Conservation (phyloP, 2,329 filamentous ascomycete species). For the Venturia nashicola region DNA sequence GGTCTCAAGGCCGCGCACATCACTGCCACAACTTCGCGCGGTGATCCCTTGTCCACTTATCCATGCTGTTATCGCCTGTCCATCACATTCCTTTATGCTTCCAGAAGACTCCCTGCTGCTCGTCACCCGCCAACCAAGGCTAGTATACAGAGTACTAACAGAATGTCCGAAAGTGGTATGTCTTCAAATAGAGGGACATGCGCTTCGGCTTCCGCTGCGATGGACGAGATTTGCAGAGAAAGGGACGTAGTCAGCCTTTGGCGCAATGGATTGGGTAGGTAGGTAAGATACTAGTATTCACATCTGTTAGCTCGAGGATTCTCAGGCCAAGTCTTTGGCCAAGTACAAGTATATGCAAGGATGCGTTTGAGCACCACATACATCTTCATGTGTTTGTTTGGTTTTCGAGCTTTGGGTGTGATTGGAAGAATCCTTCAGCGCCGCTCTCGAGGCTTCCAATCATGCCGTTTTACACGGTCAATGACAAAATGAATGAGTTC, state of each 20-base stretch:
- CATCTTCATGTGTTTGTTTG: constrained; percentile 15
- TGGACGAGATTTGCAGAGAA: constrained; percentile 41
- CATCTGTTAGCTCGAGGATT: constrained; percentile 13
- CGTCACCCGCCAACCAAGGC: constrained; percentile 46
- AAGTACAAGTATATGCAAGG: constrained; percentile 14
- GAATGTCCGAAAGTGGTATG: constrained; percentile 51
- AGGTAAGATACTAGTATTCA: constrained; percentile 11
- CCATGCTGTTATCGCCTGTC: constrained; percentile 43
- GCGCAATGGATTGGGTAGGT: constrained; percentile 18
- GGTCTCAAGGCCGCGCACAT: constrained; percentile 57
- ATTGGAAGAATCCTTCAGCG: constrained; percentile 21
- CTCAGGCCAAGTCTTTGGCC: too few species aligned
- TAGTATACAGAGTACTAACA: constrained; percentile 47
- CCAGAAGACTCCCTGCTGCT: too few species aligned
- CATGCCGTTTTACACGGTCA: neutral
- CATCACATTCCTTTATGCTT: constrained; percentile 16
- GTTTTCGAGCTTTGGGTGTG: neutral
- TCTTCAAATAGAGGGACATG: constrained; percentile 48
- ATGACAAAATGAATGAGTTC: neutral
- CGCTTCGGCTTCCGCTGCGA: constrained; percentile 51
- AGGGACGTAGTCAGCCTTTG: constrained; percentile 25
- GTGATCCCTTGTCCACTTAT: constrained; percentile 73
- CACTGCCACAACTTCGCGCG: constrained; percentile 55
- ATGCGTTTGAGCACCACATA: constrained; percentile 16
- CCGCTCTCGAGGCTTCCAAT: constrained; percentile 8